phyloP scores from a whole-genome alignment of 164 flowering plant species.

The Aristolochia contorta region DNA sequence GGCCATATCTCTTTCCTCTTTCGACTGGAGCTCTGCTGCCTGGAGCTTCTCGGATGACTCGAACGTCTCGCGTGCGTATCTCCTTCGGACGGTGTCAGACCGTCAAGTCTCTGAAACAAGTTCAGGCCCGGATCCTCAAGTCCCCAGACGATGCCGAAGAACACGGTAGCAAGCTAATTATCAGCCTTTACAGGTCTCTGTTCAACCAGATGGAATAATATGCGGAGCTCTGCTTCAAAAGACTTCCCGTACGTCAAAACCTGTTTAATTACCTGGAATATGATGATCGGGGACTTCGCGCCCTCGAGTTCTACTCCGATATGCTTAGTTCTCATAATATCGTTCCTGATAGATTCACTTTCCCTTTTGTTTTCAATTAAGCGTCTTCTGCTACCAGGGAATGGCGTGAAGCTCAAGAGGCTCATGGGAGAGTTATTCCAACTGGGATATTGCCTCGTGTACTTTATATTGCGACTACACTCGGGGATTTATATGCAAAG shows the following conservation, averaged over 20 bases:
- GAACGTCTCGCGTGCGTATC: background rate
- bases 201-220: conserved; percentile 7
- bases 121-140: conserved; percentile 12
- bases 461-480: conserved; percentile 5
- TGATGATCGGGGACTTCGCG: conserved; percentile 12
- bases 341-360: conserved; percentile 13
- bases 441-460: conserved; percentile 2
- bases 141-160: conserved; percentile 5
- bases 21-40: too few relatives aligned
- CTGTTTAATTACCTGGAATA: conserved; percentile 7
- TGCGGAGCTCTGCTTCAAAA: conserved; percentile 4
- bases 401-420: conserved; percentile 2
- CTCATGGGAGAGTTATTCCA: conserved; percentile 7
- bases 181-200: conserved; percentile 10
- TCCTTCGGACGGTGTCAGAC: conserved; percentile 6
- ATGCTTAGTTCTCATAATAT: conserved; percentile 6
- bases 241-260: background rate
- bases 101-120: conserved; percentile 10
- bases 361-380: conserved; percentile 12
- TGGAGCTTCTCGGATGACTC: background rate
- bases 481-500: conserved; percentile 9
- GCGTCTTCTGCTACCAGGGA: conserved; percentile 2
- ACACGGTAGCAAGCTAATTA: background rate
- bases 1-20: too few relatives aligned
- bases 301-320: conserved; percentile 9